Base-by-base conservation (phyloP, 345 rosid species). In the Conringia planisiliqua region DNA sequence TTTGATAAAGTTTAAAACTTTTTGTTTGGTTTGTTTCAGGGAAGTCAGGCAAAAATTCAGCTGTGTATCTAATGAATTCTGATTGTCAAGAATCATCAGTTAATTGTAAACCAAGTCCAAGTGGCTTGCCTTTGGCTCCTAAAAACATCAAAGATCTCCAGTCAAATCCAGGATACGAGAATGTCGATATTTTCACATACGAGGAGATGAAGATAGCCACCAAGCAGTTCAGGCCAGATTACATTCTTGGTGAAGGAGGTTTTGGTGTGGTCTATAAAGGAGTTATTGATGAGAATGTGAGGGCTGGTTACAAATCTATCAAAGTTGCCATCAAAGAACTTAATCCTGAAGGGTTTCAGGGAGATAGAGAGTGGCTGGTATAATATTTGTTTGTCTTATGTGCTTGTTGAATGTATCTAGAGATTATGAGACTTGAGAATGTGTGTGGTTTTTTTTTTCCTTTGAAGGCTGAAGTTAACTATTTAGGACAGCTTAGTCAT, bases 291-390 rank as follows among this genome's bases (percentile, higher is more conserved):
- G 88, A 82, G 48, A 82, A 44, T 39, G 84, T 90, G 42, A 86
- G 94, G 78, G 71, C 74, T 47, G 96, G 88, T 54, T 90, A 83
- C 73, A 64, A 75, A 56, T 80, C 90, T 38, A 85, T 87, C 0
- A 54, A 68, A 63, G 99, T 95, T 57, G 99, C 98, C 30, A 86
- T 95, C 54, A 95, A 95, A 85, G 90, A 92, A 82, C 94, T 95
- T 72, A 89, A 89, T 81, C 98, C 88, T 3, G 91, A 87, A 18
- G 98, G 99, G 6, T 86, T 86, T 63, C 99, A 95, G 70, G 99
- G 99, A 52, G 98, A 95, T 85, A 80, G 96, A 79, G 99, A 95
- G 82, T 95, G 98, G 99, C 92, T 92, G 98, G 97, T 94, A 88
- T 46, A 5, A 16, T 24, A 3, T 6, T 66, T 33, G 50, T 10